Conservation (phyloP, 164 flowering plant species). For the Berberis vulgaris region DNA sequence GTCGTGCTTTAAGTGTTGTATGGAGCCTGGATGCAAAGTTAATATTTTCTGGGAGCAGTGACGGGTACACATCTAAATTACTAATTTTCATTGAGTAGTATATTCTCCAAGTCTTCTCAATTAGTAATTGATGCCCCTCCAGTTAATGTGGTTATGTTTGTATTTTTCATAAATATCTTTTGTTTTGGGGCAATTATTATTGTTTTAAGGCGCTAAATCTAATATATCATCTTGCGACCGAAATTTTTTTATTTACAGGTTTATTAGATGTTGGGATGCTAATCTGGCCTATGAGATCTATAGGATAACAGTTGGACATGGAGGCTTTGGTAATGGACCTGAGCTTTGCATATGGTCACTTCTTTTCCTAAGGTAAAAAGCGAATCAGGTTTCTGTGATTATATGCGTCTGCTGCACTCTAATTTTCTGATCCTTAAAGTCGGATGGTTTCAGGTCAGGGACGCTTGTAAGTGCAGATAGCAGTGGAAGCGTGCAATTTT, state of each 20-base stretch:
- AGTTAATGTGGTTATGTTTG: background rate
- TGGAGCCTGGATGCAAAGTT: too few species aligned
- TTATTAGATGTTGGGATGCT: constrained; percentile 90
- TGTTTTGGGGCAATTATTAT: background rate
- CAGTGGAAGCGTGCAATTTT: too few species aligned
- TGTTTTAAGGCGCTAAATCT: too few species aligned
- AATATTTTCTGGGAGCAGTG: too few species aligned
- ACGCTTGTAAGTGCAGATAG: too few species aligned
- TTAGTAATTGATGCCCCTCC: background rate
- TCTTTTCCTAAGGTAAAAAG: constrained; percentile 62
- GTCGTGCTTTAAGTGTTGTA: constrained; percentile 64
- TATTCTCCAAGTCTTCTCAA: too few species aligned
- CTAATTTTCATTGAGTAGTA: too few species aligned
- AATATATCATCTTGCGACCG: too few species aligned
- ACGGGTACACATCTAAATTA: too few species aligned
- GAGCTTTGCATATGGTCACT: constrained; percentile 90
- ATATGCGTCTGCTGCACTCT: background rate
- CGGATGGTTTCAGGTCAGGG: background rate
- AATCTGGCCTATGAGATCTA: constrained; percentile 55
- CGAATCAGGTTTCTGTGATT: background rate
- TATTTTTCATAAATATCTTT: background rate
- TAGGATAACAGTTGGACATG: constrained; percentile 80
- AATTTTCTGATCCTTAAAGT: background rate
- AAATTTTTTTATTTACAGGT: constrained; percentile 30
- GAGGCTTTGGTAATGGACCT: constrained; percentile 56